These are phyloP conservation scores for Microstegium vimineum DNA, from an alignment of 176 grass and related monocot species.

Conservation along the genomic window DNA sequence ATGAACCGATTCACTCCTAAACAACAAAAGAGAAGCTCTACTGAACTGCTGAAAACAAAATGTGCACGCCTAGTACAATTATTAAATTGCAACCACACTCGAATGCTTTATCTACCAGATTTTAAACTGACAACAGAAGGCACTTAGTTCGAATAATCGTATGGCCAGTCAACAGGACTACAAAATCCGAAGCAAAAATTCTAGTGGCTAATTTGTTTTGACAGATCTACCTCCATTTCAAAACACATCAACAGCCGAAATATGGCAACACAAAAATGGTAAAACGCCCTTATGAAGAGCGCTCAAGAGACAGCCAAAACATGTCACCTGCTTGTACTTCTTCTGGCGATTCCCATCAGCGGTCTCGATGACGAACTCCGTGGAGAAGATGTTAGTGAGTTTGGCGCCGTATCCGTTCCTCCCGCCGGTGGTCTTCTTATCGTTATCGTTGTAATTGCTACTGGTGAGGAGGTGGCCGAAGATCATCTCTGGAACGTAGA, in stretches of 20 bases:
- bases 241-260: background rate
- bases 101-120: background rate
- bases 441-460: constrained; percentile 89
- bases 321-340: constrained; percentile 79
- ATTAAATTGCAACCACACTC: background rate
- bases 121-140: background rate
- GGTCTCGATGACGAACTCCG: constrained; percentile 88
- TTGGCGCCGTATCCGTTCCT: constrained; percentile 96
- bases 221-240: background rate
- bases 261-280: background rate
- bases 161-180: background rate
- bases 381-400: constrained; percentile 96
- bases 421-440: constrained; percentile 89
- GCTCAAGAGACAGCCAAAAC: background rate
- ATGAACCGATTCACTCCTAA: background rate
- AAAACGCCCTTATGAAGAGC: background rate
- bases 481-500: constrained; percentile 95
- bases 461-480: constrained; percentile 97
- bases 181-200: background rate
- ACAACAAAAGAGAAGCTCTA: background rate
- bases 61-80: background rate
- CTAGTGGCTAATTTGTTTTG: background rate
- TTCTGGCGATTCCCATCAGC: constrained; percentile 58
- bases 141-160: background rate
- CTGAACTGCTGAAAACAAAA: background rate